Base-by-base conservation (phyloP, 805 yeast genomes). In the Yamadazyma ubonensis region DNA sequence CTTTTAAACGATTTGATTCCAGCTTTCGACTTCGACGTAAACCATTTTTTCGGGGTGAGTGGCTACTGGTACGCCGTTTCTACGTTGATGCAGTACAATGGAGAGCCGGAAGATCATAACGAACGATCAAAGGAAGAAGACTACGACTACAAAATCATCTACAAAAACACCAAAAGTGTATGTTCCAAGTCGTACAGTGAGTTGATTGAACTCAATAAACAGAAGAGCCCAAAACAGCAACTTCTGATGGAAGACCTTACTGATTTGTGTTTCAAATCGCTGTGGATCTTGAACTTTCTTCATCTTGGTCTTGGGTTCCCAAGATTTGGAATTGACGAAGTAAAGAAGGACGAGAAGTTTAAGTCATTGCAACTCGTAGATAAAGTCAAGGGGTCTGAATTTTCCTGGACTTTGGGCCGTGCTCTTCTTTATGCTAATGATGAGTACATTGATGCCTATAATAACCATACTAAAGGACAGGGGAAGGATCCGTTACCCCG, bases 21-120 rank as follows among this genome's bases (percentile, higher is more conserved):
- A 0, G 62, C 75, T 6, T 74, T 80, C 58, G 79, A 75, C 47
- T 78, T 80, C 50, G 74, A 75, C 34, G 61, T 73, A 23, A 73
- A 76, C 46, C 74, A 72, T 42, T 81, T 81, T 42, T 63, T 78
- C 29, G 87, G 86, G 0, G 82, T 81, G 6, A 78, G 83, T 44
- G 86, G 84, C 4, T 79, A 79, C 53, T 79, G 83, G 80, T 80
- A 80, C 49, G 74, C 81, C 4, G 63, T 80, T 28, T 69, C 71
- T n/a, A 65, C 68, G 35, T 58, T 78, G 27, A 52, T 76, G 26
- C 58, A 65, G 8, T 61, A 57, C 48, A 54, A 54, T 10, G 60
- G 65, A 10, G 23, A 3, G 1, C 7, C 11, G 5, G 3, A 2
- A 5, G 17, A 15, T 15, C 36, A 33, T 1, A 33, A 19, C 10